Base-by-base conservation (phyloP, 1,284 basidiomycete species). In the Ceratobasidium sp. region DNA sequence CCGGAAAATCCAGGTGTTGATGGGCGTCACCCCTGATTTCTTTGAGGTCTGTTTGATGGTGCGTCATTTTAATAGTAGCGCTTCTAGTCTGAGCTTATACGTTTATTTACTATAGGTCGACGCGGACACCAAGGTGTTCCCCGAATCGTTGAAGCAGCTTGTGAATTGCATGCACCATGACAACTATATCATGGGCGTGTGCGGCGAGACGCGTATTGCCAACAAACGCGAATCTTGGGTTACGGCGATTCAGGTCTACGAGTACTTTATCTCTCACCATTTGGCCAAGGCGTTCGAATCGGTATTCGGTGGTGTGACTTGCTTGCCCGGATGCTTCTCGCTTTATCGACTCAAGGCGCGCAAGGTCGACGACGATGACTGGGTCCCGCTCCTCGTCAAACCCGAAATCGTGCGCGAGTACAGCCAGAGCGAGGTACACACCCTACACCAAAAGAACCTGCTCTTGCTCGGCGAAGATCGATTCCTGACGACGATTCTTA, bases 181-280 rank as follows among this genome's bases (percentile, higher is more conserved):
- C 85, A 94, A 94, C 81, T 90, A 96, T 89, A 97, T 99, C 84
- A 99, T 99, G 98, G 98, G 98, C 49, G 94, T 97, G 26, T 99
- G 98, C 82, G 98, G 98, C 71, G 98, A 99, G 84, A 99, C 98
- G 2, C 92, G 97, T 23, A 98, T 99, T 85, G 94, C 95, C 67
- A 99, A 99, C 89, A 99, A 99, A 84, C 91, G 95, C 56, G 91
- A 96, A 80, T 95, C 95, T 20, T 99, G 98, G 98, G 96, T 99
- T 37, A 99, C 98, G 0, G 91, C 93, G 58, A 99, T 99, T 81
- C 98, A 99, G 84, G 96, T 97, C 23, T 98, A 96, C 84, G 97
- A 98, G 83, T 99, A 99, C 85, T 99, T 98, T 85, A 99, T 99
- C 83, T 98, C 97, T 45, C 98, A 99, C 84, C 97, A 99, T 84